Base-by-base conservation (phyloP, 257 asterid genomes). In the Fraxinus cuspidata region DNA sequence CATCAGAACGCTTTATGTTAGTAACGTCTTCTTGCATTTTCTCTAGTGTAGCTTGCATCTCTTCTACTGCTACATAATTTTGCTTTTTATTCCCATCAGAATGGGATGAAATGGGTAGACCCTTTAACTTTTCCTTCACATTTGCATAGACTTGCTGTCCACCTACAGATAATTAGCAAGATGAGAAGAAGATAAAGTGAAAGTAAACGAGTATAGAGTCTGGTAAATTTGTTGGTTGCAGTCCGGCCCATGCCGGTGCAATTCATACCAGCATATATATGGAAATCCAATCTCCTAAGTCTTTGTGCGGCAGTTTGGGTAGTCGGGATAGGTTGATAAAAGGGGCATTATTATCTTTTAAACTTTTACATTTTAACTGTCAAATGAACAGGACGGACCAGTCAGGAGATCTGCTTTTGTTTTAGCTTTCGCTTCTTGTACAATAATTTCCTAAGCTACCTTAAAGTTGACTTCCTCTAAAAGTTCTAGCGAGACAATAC, bases 41-140 rank as follows among this genome's bases (percentile, higher is more conserved):
- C 86, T 88, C 92, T 87, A 88, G 88, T 77, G 83, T 90, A 44
- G 92, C 93, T 80, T 86, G 93, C 88, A 89, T 89, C 87, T 86
- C 92, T 77, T 89, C 92, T 86, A 78, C 82, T 79, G 87, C 67
- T 53, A 74, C 79, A 37, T 72, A 77, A 73, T 80, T 82, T 51
- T 85, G 83, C 66, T 81, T 81, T 82, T 81, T 78, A 66, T 75
- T 66, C 58, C 82, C 80, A 18, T 64, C 64, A 6, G 78, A 40
- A 21, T 72, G 80, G 70, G 29, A 78, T 16, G 90, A 81, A 67
- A 83, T 74, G 19, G 81, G 78, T 35, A 70, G 66, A 3, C 81
- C 88, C 84, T 85, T 83, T 27, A 81, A 63, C 67, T 84, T 86
- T 56, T 87, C 87, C 77, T 79, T 86, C 77, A 81, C 83, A 15